Evolutionary conservation across 2,329 filamentous ascomycete species (phyloP).

Genomic region (Sarocladium oryzae): DNA sequence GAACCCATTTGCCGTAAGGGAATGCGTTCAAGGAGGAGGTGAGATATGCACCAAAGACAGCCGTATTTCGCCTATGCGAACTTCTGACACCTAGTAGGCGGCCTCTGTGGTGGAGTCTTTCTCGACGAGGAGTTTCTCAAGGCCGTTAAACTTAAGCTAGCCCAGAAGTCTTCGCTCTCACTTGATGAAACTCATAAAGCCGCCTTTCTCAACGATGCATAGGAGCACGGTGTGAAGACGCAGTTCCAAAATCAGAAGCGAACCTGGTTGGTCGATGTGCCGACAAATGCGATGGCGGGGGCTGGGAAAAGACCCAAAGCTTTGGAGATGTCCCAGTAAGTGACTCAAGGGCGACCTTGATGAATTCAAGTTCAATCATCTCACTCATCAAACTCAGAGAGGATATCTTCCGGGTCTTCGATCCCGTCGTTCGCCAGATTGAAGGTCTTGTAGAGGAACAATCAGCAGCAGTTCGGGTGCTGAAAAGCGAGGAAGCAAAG

Average conservation of each 20-base stretch:
- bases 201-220: slow-evolving; percentile 18
- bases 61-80: background rate
- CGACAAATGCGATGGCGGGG: background rate
- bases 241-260: background rate
- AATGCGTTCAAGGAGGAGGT: slow-evolving; percentile 33
- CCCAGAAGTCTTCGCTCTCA: background rate
- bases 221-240: slow-evolving; percentile 24
- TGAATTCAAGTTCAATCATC: background rate
- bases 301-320: background rate
- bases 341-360: background rate
- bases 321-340: background rate
- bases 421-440: background rate
- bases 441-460: background rate
- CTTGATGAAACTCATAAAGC: background rate
- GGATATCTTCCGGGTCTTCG: background rate
- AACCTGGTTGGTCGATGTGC: slow-evolving; percentile 5
- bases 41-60: background rate
- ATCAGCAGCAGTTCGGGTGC: background rate
- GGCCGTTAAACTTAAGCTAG: slow-evolving; percentile 14
- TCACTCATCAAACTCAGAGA: background rate
- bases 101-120: slow-evolving; percentile 32
- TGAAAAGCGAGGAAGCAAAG: background rate
- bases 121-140: slow-evolving; percentile 31
- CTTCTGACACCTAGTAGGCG: slow-evolving; percentile 20
- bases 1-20: slow-evolving; percentile 23